Conservation (phyloP, 2,329 filamentous ascomycete species). For the Metarhizium sp. region DNA sequence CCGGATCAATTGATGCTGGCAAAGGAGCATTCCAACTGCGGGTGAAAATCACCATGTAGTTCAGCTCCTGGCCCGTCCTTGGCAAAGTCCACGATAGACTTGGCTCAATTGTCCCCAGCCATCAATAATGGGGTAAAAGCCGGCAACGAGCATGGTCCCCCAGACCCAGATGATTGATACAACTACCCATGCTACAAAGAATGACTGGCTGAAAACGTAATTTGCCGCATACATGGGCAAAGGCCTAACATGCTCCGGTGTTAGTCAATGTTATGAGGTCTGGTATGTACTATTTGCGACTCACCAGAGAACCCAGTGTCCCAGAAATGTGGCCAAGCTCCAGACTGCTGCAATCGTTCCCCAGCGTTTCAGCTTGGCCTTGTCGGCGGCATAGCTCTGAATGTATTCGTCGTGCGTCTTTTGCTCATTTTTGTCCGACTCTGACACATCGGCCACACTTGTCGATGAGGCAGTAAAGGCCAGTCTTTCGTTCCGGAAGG, state of each 20-base stretch:
- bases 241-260: slow-evolving; percentile 19
- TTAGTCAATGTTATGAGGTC: background rate
- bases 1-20: too few species aligned
- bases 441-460: background rate
- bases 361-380: slow-evolving; percentile 35
- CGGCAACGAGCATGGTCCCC: slow-evolving; percentile 37
- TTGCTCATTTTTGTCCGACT: slow-evolving; percentile 9
- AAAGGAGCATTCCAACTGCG: background rate
- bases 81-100: slow-evolving; percentile 9
- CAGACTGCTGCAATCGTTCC: slow-evolving; percentile 33
- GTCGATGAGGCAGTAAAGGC: slow-evolving; percentile 20
- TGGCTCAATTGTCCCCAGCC: slow-evolving; percentile 22
- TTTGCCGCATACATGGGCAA: slow-evolving; percentile 43
- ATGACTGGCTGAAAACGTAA: slow-evolving; percentile 37
- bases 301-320: slow-evolving; percentile 43
- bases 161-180: slow-evolving; percentile 44
- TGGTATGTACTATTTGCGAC: slow-evolving; percentile 1
- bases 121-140: slow-evolving; percentile 40
- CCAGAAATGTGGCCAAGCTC: slow-evolving; percentile 39
- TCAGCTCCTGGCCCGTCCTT: background rate
- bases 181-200: slow-evolving; percentile 41
- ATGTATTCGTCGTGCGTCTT: slow-evolving; percentile 15
- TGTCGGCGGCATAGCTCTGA: slow-evolving; percentile 18
- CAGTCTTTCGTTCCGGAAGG: slow-evolving; percentile 30
- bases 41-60: background rate